Evolutionary conservation across 352 stramenopile species (phyloP).

Genomic region (Pythium apleroticum): DNA sequence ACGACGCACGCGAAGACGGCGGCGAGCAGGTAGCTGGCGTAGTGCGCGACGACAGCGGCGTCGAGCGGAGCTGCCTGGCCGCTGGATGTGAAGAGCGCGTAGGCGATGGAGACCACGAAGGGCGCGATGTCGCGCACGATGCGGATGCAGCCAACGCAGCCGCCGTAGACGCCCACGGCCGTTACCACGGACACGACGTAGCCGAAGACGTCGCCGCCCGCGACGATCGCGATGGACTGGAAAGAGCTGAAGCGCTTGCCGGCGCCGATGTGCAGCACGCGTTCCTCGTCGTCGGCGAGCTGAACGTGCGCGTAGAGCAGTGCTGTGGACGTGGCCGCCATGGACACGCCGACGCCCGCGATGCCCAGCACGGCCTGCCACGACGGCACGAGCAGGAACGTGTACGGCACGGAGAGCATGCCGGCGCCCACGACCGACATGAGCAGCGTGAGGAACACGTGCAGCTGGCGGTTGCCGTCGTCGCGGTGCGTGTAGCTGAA

Average conservation of each 20-base stretch:
- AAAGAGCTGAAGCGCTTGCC: constrained; percentile 59
- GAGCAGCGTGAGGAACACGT: constrained; percentile 78
- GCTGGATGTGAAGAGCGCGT: constrained; percentile 5
- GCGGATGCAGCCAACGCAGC: constrained; percentile 67
- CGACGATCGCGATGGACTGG: constrained; percentile 59
- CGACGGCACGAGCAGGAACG: constrained; percentile 53
- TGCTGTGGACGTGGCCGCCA: constrained; percentile 57
- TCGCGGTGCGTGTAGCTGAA: constrained; percentile 41
- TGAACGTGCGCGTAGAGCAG: constrained; percentile 61
- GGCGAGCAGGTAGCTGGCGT: constrained; percentile 54
- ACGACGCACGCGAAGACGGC: constrained; percentile 50
- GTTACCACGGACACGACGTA: constrained; percentile 70
- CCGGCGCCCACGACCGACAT: constrained; percentile 76
- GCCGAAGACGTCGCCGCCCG: constrained; percentile 47
- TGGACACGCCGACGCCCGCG: constrained; percentile 46
- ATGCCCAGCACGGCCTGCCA: constrained; percentile 44
- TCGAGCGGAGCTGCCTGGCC: constrained; percentile 19
- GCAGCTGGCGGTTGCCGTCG: constrained; percentile 40
- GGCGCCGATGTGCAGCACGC: constrained; percentile 43
- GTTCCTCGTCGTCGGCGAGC: constrained; percentile 46
- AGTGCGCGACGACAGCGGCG: constrained; percentile 15
- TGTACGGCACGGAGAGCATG: constrained; percentile 72
- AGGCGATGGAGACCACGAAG: constrained; percentile 47
- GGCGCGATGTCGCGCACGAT: constrained; percentile 69
- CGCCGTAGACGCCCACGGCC: constrained; percentile 65